phyloP scores from a whole-genome alignment of 2,329 filamentous ascomycete genomes.

The Aspergillus sp. region DNA sequence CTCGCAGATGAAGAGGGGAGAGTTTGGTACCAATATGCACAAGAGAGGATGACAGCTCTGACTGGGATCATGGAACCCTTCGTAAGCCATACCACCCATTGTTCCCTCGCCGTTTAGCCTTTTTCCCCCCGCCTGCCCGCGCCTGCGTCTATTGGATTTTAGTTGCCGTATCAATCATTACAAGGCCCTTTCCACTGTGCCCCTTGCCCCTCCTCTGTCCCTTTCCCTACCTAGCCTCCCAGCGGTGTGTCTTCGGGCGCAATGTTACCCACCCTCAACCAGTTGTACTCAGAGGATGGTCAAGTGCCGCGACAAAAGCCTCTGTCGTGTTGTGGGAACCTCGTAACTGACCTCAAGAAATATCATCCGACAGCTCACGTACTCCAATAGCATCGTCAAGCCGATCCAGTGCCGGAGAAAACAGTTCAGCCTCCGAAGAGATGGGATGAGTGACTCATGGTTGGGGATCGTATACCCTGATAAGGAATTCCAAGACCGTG shows the following conservation, averaged over 20 bases:
- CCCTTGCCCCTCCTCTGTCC: conserved; percentile 16
- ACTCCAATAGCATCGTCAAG: conserved; percentile 73
- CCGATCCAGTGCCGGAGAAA: conserved; percentile 61
- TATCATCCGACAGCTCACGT: conserved; percentile 59
- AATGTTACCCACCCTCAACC: conserved; percentile 20
- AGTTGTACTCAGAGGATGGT: conserved; percentile 11
- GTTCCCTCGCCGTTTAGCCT: conserved; percentile 26
- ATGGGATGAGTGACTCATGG: conserved; percentile 8
- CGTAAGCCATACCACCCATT: conserved; percentile 65
- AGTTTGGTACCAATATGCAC: conserved; percentile 59
- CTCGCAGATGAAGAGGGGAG: conserved; percentile 60
- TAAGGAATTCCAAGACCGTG: not conserved
- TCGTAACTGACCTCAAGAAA: conserved; percentile 29
- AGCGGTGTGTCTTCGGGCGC: conserved; percentile 24
- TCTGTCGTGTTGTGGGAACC: conserved; percentile 3
- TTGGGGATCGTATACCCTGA: not conserved
- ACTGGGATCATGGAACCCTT: conserved; percentile 73
- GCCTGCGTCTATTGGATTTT: conserved; percentile 28
- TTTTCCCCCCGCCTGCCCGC: conserved; percentile 22
- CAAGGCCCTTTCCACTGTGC: conserved; percentile 13
- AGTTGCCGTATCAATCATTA: conserved; percentile 21
- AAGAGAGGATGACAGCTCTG: conserved; percentile 65
- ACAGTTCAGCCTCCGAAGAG: conserved; percentile 36
- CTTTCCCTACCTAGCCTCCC: conserved; percentile 20
- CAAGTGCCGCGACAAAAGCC: conserved; percentile 8